phyloP scores from a whole-genome alignment of 805 yeast species.

The Wickerhamomyces chaumierensis region DNA sequence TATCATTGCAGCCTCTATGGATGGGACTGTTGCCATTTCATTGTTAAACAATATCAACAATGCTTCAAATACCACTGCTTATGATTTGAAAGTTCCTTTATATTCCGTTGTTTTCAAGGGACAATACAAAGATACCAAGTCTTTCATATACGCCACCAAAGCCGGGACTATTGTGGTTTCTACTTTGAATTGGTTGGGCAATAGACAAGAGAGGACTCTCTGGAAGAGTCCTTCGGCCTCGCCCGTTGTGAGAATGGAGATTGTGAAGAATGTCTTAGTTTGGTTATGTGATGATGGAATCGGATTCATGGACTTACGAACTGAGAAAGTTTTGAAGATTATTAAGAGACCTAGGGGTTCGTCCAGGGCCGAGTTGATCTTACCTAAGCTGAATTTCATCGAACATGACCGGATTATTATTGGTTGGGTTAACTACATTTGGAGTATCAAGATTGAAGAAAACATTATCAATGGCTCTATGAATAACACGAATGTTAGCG shows the following conservation, averaged over 20 bases:
- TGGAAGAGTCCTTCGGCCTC: constrained; percentile 41
- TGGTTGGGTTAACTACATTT: constrained; percentile 76
- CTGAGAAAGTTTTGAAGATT: constrained; percentile 35
- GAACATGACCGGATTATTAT: constrained; percentile 58
- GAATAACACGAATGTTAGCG: no score
- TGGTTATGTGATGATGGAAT: constrained; percentile 86
- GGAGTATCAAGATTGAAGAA: constrained; percentile 46
- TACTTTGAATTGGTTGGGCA: constrained; percentile 79
- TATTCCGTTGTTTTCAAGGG: constrained; percentile 78
- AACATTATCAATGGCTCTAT: constrained; percentile 1
- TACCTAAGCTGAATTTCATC: constrained; percentile 65
- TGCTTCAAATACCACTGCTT: constrained; percentile 32
- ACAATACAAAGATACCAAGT: constrained; percentile 46
- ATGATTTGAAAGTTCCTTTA: constrained; percentile 78
- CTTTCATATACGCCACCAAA: constrained; percentile 83
- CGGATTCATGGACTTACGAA: constrained; percentile 46
- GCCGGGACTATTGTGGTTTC: constrained; percentile 72
- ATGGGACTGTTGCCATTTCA: constrained; percentile 84
- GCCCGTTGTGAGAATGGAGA: constrained; percentile 57
- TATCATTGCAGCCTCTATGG: constrained; percentile 86
- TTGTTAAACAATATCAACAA: constrained; percentile 28
- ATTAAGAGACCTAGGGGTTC: constrained; percentile 45
- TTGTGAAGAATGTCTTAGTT: constrained; percentile 52
- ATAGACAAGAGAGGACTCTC: constrained; percentile 55
- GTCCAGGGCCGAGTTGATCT: constrained; percentile 61